Conservation (phyloP, 1,284 basidiomycete genomes). For the Ganoderma resinaceum region DNA sequence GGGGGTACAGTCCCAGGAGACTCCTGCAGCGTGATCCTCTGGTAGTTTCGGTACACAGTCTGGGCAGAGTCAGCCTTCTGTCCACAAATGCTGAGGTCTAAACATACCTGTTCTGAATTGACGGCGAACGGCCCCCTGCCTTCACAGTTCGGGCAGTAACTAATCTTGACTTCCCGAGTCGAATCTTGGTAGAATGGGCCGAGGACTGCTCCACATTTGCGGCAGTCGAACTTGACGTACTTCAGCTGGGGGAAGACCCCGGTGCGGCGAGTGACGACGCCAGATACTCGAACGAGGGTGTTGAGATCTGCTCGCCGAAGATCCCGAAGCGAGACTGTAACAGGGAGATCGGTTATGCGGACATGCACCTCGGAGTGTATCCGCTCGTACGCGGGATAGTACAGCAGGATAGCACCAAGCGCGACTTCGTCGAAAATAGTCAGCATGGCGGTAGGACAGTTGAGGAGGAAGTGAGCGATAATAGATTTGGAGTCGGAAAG, state of each 20-base stretch:
- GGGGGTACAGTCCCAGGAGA: conserved; percentile 98
- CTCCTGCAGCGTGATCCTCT: conserved; percentile 99
- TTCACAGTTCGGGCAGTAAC: conserved; percentile 94
- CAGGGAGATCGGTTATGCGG: conserved; percentile 93
- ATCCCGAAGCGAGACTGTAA: conserved; percentile 90
- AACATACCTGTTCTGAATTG: conserved; percentile 90
- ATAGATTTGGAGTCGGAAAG: conserved; percentile 92
- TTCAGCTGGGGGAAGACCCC: conserved; percentile 99
- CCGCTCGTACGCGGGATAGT: conserved; percentile 95
- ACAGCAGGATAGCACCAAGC: conserved; percentile 91
- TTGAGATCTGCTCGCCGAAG: conserved; percentile 93
- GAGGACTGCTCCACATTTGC: conserved; percentile 89
- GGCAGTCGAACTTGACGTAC: conserved; percentile 99
- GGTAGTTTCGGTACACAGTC: conserved; percentile 99
- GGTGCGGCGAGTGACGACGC: conserved; percentile 96
- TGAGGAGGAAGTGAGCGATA: conserved; percentile 96
- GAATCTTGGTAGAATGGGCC: conserved; percentile 99
- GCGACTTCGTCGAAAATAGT: conserved; percentile 97
- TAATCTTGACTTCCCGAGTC: conserved; percentile 92
- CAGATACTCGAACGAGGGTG: conserved; percentile 93
- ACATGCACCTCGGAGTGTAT: conserved; percentile 99
- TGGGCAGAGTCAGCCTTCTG: conserved; percentile 41
- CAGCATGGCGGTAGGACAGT: conserved; percentile 93
- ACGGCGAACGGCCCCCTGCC: conserved; percentile 95
- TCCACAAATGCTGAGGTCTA: background rate